Conservation (phyloP, 148 eudicot genomes). For the Camellia sinensis region DNA sequence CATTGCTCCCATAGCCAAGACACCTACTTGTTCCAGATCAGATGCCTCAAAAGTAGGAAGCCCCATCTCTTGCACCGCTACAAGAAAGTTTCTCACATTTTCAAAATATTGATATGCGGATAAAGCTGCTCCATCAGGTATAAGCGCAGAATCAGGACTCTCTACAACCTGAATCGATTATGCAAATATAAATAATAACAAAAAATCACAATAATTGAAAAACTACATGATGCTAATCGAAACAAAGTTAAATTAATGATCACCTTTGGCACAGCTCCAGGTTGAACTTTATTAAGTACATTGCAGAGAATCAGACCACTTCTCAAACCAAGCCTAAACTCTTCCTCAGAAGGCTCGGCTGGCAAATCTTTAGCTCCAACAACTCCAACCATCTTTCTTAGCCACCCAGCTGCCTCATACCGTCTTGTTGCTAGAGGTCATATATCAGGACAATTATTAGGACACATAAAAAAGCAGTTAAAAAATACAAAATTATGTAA, state of each 20-base stretch:
- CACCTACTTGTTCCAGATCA: slow-evolving; percentile 88
- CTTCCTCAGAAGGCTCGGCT: slow-evolving; percentile 92
- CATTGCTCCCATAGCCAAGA: slow-evolving; percentile 2
- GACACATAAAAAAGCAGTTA: neutral
- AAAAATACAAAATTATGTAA: neutral
- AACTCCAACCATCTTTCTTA: slow-evolving; percentile 83
- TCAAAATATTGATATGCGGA: slow-evolving; percentile 95
- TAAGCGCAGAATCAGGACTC: slow-evolving; percentile 71
- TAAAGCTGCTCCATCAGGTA: slow-evolving; percentile 95
- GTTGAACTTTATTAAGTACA: slow-evolving; percentile 78
- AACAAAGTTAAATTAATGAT: neutral
- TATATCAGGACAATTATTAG: neutral
- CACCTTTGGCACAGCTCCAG: slow-evolving; percentile 93
- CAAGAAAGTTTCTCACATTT: slow-evolving; percentile 93
- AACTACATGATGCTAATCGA: neutral
- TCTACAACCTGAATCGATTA: slow-evolving; percentile 63
- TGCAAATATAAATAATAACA: neutral
- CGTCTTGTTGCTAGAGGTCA: slow-evolving; percentile 53
- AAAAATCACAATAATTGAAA: neutral
- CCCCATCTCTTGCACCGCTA: slow-evolving; percentile 70
- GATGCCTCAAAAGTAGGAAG: slow-evolving; percentile 96
- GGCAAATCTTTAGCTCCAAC: slow-evolving; percentile 88
- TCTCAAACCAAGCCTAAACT: slow-evolving; percentile 76
- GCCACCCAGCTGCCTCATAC: slow-evolving; percentile 91
- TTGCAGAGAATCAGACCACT: slow-evolving; percentile 90